Conservation (phyloP, 1,284 basidiomycete genomes). For the Boletus albobrunnescens region DNA sequence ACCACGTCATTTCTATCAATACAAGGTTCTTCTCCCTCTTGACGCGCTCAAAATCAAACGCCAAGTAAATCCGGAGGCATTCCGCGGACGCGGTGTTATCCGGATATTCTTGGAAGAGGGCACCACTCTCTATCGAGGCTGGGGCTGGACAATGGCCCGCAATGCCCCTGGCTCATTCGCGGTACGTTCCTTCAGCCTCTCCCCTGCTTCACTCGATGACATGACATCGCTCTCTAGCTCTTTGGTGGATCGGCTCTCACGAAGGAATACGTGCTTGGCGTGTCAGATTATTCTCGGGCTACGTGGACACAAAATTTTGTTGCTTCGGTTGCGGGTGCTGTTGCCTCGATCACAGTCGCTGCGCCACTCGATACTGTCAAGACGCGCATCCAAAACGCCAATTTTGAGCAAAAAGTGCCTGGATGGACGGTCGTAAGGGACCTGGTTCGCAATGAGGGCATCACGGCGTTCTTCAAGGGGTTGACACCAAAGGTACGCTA, state of each 20-base stretch:
- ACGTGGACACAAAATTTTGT: slow-evolving; percentile 96
- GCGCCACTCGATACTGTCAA: slow-evolving; percentile 96
- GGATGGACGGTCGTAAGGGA: slow-evolving; percentile 88
- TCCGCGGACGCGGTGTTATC: slow-evolving; percentile 87
- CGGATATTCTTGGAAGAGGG: slow-evolving; percentile 93
- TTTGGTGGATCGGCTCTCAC: slow-evolving; percentile 95
- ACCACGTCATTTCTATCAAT: not conserved
- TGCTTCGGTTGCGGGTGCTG: slow-evolving; percentile 90
- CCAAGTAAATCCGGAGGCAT: slow-evolving; percentile 94
- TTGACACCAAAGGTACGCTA: slow-evolving; percentile 82
- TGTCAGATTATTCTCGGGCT: slow-evolving; percentile 86
- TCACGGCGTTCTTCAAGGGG: slow-evolving; percentile 92
- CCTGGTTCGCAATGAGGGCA: slow-evolving; percentile 84
- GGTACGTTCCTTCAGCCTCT: slow-evolving; percentile 45
- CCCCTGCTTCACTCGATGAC: not conserved
- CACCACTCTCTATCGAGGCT: slow-evolving; percentile 88
- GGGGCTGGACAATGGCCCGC: slow-evolving; percentile 98
- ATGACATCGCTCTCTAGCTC: slow-evolving; percentile 59
- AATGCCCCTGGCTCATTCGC: slow-evolving; percentile 97
- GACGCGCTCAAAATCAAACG: slow-evolving; percentile 99
- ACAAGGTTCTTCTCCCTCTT: slow-evolving; percentile 82
- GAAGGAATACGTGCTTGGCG: slow-evolving; percentile 90
- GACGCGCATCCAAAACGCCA: slow-evolving; percentile 96
- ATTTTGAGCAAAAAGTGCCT: slow-evolving; percentile 90
- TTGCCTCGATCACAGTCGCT: slow-evolving; percentile 93